Evolutionary conservation across 257 asterid species (phyloP).

Genomic region (Ballota nigra): DNA sequence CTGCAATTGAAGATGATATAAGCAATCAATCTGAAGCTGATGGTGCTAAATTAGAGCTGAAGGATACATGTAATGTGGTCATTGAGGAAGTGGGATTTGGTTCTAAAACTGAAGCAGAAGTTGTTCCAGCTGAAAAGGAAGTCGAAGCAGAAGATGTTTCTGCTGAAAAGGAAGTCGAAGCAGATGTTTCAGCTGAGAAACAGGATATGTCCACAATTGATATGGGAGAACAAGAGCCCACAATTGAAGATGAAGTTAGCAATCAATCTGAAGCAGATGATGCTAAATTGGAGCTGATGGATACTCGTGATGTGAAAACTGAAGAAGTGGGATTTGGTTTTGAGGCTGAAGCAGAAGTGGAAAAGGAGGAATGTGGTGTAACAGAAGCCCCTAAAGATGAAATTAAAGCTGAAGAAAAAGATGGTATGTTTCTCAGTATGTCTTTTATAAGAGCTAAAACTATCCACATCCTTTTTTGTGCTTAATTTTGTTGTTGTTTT

Average conservation of each 20-base stretch:
- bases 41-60: constrained; percentile 6
- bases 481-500: background rate
- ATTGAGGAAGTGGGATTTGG: constrained; percentile 11
- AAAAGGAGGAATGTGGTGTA: background rate
- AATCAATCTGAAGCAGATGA: constrained; percentile 3
- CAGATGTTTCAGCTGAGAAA: background rate
- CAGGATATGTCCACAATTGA: background rate
- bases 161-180: background rate
- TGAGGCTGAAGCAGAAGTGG: constrained; percentile 1
- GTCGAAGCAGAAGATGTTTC: background rate
- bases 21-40: constrained; percentile 1
- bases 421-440: constrained; percentile 19
- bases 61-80: background rate
- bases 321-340: constrained; percentile 7
- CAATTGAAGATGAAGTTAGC: background rate
- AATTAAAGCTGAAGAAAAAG: constrained; percentile 11
- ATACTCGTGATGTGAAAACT: background rate
- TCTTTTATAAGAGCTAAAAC: background rate
- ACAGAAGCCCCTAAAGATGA: constrained; percentile 9
- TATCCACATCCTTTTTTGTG: background rate
- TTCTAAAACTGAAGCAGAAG: constrained; percentile 8
- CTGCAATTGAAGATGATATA: background rate
- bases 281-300: constrained; percentile 5
- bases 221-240: background rate
- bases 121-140: background rate